Conservation (phyloP, 2,329 filamentous ascomycete species). For the Cordyceps pruinosa region DNA sequence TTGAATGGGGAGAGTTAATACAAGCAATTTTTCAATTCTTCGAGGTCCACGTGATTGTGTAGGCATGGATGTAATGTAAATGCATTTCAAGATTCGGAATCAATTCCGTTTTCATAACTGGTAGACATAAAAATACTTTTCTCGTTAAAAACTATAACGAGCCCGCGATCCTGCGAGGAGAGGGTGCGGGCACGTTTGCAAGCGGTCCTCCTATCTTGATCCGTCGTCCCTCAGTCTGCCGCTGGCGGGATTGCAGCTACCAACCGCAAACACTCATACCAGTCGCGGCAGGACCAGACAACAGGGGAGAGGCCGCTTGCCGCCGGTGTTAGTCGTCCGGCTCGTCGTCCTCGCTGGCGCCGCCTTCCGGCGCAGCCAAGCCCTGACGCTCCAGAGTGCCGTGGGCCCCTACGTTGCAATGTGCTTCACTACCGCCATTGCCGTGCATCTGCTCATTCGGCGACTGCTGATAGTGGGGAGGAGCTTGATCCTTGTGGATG, state of each 20-base stretch:
- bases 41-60: neutral
- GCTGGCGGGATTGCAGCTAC: slow-evolving; percentile 8
- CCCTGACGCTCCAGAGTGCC: slow-evolving; percentile 16
- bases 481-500: slow-evolving; percentile 27
- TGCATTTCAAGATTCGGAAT: neutral
- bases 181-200: slow-evolving; percentile 33
- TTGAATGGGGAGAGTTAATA: neutral
- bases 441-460: slow-evolving; percentile 8
- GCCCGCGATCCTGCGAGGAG: slow-evolving; percentile 30
- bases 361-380: slow-evolving; percentile 36
- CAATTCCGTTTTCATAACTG: neutral
- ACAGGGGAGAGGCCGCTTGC: slow-evolving; percentile 61
- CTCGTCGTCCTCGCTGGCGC: slow-evolving; percentile 57
- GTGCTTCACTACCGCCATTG: slow-evolving; percentile 1
- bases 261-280: neutral
- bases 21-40: neutral
- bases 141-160: slow-evolving; percentile 8
- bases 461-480: slow-evolving; percentile 23
- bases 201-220: slow-evolving; percentile 55
- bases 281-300: slow-evolving; percentile 49
- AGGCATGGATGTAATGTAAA: neutral
- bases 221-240: slow-evolving; percentile 52
- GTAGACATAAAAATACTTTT: slow-evolving; percentile 5
- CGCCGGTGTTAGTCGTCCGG: slow-evolving; percentile 54
- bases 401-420: neutral